Conservation (phyloP, 306 rosid species). For the Trifolium pratense region DNA sequence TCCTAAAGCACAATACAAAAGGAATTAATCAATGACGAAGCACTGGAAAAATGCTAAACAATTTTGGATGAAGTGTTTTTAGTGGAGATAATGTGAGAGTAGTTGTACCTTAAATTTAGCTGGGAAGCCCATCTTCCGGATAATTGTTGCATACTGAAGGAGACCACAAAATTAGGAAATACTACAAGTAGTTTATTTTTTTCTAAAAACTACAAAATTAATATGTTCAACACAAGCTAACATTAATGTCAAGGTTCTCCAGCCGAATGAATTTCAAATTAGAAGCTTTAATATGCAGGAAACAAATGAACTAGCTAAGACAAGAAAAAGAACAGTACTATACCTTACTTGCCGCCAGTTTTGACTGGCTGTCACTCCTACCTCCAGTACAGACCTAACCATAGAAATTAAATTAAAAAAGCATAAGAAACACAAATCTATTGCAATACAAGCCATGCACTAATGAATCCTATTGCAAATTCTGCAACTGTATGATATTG, state of each 20-base stretch:
- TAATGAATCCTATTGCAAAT: background rate
- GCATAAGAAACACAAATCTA: background rate
- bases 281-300: conserved; percentile 15
- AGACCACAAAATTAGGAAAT: conserved; percentile 36
- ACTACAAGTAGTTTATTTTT: conserved; percentile 11
- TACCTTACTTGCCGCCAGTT: conserved; percentile 96
- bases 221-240: conserved; percentile 25
- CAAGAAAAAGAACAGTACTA: background rate
- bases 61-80: conserved; percentile 22
- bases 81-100: background rate
- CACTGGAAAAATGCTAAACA: background rate
- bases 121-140: conserved; percentile 81
- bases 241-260: background rate
- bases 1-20: conserved; percentile 43
- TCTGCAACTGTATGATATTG: background rate
- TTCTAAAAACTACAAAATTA: conserved; percentile 7
- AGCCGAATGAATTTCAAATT: background rate
- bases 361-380: conserved; percentile 83
- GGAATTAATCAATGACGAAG: conserved; percentile 22
- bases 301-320: background rate
- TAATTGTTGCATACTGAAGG: conserved; percentile 83
- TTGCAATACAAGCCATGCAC: background rate
- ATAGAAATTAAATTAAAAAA: conserved; percentile 35
- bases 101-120: conserved; percentile 75
- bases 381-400: conserved; percentile 90